These are phyloP conservation scores for Starmerella davenportii DNA, from an alignment of 805 yeast species.

Conservation along the genomic window DNA sequence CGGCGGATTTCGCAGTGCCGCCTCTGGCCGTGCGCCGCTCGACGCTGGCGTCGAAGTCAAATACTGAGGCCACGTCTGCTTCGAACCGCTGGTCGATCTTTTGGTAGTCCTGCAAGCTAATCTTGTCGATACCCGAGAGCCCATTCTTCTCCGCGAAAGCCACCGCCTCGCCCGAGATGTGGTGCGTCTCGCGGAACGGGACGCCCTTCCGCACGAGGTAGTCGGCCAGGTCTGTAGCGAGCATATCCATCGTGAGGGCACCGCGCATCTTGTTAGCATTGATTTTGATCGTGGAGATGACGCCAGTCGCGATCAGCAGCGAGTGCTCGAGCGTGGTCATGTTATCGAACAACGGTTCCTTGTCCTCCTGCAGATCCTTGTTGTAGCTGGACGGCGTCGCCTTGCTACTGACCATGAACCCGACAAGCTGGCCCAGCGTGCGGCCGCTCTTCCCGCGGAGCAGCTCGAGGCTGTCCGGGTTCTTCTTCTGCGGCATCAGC, in stretches of 20 bases:
- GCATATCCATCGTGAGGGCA: constrained; percentile 95
- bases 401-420: constrained; percentile 89
- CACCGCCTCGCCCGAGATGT: constrained; percentile 95
- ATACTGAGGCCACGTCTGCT: constrained; percentile 65
- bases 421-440: constrained; percentile 85
- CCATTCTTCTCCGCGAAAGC: constrained; percentile 66
- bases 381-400: constrained; percentile 97
- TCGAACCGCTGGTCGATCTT: constrained; percentile 63
- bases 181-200: constrained; percentile 98
- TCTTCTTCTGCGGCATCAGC: constrained; percentile 97
- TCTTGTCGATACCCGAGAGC: constrained; percentile 69
- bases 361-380: constrained; percentile 98
- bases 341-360: constrained; percentile 92
- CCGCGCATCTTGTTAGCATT: constrained; percentile 59
- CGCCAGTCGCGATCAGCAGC: constrained; percentile 87
- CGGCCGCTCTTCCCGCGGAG: constrained; percentile 95
- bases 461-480: constrained; percentile 89
- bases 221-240: constrained; percentile 96
- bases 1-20: constrained; percentile 87
- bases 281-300: constrained; percentile 66
- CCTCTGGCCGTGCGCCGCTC: constrained; percentile 95
- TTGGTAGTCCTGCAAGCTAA: constrained; percentile 61
- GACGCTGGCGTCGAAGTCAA: constrained; percentile 81
- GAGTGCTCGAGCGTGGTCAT: constrained; percentile 86
- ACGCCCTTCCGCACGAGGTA: constrained; percentile 94